Conservation (phyloP, 2,329 filamentous ascomycete genomes). For the Nemania abortiva region DNA sequence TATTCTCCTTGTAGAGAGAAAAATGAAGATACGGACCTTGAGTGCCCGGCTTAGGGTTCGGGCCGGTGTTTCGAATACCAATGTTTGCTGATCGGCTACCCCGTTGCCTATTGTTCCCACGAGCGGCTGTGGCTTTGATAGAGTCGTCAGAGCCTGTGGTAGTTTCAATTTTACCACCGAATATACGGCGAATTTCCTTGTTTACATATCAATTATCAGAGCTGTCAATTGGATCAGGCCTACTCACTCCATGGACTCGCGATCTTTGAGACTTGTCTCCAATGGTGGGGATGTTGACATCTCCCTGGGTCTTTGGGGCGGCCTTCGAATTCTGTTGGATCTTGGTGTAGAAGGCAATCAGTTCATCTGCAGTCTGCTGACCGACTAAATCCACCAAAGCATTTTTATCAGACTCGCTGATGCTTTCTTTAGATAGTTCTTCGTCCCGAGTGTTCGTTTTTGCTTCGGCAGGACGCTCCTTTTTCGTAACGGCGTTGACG, state of each 20-base stretch:
- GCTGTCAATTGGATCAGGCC: not conserved
- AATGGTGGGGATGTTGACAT: conserved; percentile 47
- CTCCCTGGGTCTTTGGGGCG: conserved; percentile 36
- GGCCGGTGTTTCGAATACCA: conserved; percentile 41
- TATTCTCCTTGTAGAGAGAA: conserved; percentile 95
- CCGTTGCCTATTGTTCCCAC: conserved; percentile 47
- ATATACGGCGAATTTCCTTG: conserved; percentile 79
- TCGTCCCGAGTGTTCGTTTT: conserved; percentile 27
- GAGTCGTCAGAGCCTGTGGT: conserved; percentile 69
- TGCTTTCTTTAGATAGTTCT: conserved; percentile 23
- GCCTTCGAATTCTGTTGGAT: conserved; percentile 41
- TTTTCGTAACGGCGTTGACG: not conserved
- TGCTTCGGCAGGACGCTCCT: conserved; percentile 17
- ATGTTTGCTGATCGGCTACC: conserved; percentile 46
- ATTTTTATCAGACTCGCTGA: conserved; percentile 41
- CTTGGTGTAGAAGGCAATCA: conserved; percentile 45
- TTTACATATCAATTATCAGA: conserved; percentile 39
- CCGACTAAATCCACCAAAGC: conserved; percentile 45
- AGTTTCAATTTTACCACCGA: conserved; percentile 82
- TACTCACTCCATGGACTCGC: conserved; percentile 61
- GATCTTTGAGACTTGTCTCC: conserved; percentile 47
- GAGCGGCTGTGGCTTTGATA: conserved; percentile 68
- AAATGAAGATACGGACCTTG: conserved; percentile 88
- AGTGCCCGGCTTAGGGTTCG: conserved; percentile 44
- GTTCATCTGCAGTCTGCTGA: conserved; percentile 41